Conservation (phyloP, 352 stramenopile genomes). For the Halophytophthora polymorphica region DNA sequence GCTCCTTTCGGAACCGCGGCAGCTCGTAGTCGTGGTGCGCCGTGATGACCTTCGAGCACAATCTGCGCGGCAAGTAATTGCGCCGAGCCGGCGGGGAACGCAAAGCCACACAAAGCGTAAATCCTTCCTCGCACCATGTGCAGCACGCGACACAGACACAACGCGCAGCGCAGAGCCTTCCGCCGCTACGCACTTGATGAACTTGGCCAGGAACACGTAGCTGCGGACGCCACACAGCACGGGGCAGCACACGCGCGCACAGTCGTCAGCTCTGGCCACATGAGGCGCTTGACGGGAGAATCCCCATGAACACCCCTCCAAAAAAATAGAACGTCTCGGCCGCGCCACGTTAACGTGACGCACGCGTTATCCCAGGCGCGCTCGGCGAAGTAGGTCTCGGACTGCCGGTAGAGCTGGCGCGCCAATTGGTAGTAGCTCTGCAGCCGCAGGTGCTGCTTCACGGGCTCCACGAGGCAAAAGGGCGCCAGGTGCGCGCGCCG, state of each 20-base stretch:
- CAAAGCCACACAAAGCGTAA: conserved; percentile 16
- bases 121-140: conserved; percentile 4
- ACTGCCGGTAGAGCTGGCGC: conserved; percentile 73
- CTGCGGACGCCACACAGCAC: conserved; percentile 21
- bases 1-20: conserved; percentile 52
- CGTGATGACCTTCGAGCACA: conserved; percentile 72
- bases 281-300: neutral
- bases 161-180: neutral
- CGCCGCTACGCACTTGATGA: conserved; percentile 64
- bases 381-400: conserved; percentile 62
- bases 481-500: conserved; percentile 54
- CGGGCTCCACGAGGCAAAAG: conserved; percentile 57
- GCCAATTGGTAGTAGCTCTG: conserved; percentile 71
- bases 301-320: neutral
- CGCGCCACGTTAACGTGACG: conserved; percentile 12
- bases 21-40: conserved; percentile 60
- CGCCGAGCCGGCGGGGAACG: conserved; percentile 14
- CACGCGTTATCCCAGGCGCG: conserved; percentile 73
- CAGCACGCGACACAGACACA: neutral
- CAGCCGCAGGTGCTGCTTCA: conserved; percentile 63
- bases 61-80: conserved; percentile 22
- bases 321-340: conserved; percentile 34
- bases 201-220: conserved; percentile 80
- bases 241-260: neutral
- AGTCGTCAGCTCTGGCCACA: neutral